Conservation (phyloP, 2,329 filamentous ascomycete species). For the Laburnicola sp. region DNA sequence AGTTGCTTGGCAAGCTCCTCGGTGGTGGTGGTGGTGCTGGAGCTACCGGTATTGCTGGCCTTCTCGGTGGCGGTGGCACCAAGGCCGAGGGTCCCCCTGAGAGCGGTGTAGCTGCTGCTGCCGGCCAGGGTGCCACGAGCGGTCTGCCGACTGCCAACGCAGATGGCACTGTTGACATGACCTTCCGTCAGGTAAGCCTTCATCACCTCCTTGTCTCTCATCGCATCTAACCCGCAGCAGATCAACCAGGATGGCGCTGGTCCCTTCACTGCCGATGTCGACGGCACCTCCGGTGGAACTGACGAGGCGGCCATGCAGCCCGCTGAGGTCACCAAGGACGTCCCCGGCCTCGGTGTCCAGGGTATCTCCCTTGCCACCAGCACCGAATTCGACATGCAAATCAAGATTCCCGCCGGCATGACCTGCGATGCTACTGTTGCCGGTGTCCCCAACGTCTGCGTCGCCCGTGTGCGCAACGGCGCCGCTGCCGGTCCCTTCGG, state of each 20-base stretch:
- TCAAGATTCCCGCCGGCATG: constrained; percentile 69
- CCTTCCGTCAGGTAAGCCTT: constrained; percentile 70
- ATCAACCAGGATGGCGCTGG: constrained; percentile 73
- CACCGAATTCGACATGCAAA: constrained; percentile 64
- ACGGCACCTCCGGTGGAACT: constrained; percentile 65
- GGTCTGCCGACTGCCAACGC: constrained; percentile 65
- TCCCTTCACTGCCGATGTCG: constrained; percentile 62
- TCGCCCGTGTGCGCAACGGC: constrained; percentile 65
- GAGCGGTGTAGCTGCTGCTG: constrained; percentile 57
- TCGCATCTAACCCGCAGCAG: too few relatives aligned
- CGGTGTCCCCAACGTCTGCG: constrained; percentile 64
- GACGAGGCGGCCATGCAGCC: constrained; percentile 63
- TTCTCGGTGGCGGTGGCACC: constrained; percentile 39
- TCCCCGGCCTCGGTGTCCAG: constrained; percentile 60
- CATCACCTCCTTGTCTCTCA: too few relatives aligned
- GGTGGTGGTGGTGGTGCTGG: constrained; percentile 3
- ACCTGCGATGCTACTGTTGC: constrained; percentile 64
- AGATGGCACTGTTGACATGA: constrained; percentile 64
- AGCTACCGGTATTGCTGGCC: constrained; percentile 1
- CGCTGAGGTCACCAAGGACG: constrained; percentile 62
- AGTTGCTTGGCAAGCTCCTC: too few relatives aligned
- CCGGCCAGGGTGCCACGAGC: constrained; percentile 56
- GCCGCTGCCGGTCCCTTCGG: constrained; percentile 68
- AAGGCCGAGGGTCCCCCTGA: constrained; percentile 57
- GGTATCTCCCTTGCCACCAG: constrained; percentile 63